phyloP scores from a whole-genome alignment of 345 rosid genomes.

The Arabidopsis suecica region DNA sequence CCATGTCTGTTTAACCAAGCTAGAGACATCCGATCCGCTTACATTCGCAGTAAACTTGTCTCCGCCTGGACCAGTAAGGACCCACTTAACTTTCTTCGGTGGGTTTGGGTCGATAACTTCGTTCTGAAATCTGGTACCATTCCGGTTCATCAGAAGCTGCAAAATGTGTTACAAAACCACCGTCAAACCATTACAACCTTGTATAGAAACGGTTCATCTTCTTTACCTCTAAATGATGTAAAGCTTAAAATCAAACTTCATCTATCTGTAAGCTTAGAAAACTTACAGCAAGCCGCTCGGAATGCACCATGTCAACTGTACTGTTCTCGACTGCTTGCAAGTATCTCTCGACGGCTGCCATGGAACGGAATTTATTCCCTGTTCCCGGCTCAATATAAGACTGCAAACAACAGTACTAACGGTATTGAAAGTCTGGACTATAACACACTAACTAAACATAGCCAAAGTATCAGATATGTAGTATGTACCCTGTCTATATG shows the following conservation, averaged over 20 bases:
- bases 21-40: constrained; percentile 51
- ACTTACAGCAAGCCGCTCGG: constrained; percentile 27
- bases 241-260: not conserved
- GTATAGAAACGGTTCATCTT: constrained; percentile 11
- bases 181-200: not conserved
- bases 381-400: constrained; percentile 58
- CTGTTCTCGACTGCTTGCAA: constrained; percentile 33
- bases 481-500: constrained; percentile 39
- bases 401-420: constrained; percentile 43
- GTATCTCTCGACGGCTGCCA: constrained; percentile 52
- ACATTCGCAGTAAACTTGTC: constrained; percentile 50
- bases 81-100: constrained; percentile 63
- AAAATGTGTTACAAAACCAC: constrained; percentile 23
- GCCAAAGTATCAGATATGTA: constrained; percentile 2
- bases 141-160: constrained; percentile 17
- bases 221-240: not conserved
- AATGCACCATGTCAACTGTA: constrained; percentile 24
- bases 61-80: constrained; percentile 54
- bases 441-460: constrained; percentile 8
- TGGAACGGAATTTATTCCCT: constrained; percentile 57
- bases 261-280: constrained; percentile 3
- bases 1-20: constrained; percentile 56
- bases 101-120: constrained; percentile 41
- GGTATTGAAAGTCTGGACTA: constrained; percentile 4
- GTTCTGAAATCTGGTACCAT: constrained; percentile 3